Base-by-base conservation (phyloP, 139 green algal genomes). In the Chlorella sorokiniana region DNA sequence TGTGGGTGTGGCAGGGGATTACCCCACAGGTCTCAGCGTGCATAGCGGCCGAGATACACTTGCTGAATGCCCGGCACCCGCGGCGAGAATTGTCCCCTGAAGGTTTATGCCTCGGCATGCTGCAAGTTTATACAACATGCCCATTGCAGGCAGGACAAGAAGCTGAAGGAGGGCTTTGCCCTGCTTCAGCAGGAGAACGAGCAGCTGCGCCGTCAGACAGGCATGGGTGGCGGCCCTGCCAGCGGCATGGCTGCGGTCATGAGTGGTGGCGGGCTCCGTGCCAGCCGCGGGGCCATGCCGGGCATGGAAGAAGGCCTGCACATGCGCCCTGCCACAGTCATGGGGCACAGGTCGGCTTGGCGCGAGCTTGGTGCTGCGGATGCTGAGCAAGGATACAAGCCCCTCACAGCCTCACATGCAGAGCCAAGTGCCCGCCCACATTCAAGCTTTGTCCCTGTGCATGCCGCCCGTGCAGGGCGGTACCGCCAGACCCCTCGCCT, bases 111-210 rank as follows among this genome's bases (percentile, higher is more conserved):
- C n/a, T n/a, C n/a, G n/a, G n/a, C n/a, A n/a, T n/a, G n/a, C n/a
- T n/a, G n/a, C n/a, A n/a, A n/a, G n/a, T n/a, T n/a, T n/a, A n/a
- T n/a, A n/a, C n/a, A n/a, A n/a, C n/a, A n/a, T n/a, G n/a, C n/a
- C n/a, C n/a, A 16, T 1, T 77, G 76, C 88, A 94, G 91, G 84
- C 89, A 95, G 68, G 79, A 86, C 1, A 83, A 85, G 4, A 92
- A 93, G 74, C 88, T 95, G 33, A 87, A 91, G 37, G 89, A 95
- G 31, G 90, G 88, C 81, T 71, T 95, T 23, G 90, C 93, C 41
- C 45, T 59, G 69, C 41, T 91, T 22, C 83, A 91, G 70, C 71
- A 83, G 48, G 81, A 91, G 69, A 91, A 91, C 65, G 81, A 88
- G 7, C 68, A 56, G 40, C 67, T 91, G 67, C 75, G 83, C 6